Percentiles rank a stretch among this genome's conserved stretches.
phyloP scores from a whole-genome alignment of 2,329 filamentous ascomycete species.

The Cadophora luteo-olivacea region DNA sequence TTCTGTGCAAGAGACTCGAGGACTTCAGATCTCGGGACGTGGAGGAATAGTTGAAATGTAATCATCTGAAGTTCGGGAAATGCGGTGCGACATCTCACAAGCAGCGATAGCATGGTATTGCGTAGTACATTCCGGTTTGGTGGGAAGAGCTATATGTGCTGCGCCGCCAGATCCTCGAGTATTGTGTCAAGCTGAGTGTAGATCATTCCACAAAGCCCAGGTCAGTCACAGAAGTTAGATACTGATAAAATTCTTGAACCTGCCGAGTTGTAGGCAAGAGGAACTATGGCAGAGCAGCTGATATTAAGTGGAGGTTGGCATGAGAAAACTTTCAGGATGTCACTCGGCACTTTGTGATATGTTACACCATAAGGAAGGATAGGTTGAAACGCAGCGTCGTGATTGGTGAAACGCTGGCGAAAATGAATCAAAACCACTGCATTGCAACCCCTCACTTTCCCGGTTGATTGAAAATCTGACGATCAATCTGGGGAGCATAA shows the following conservation, averaged over 20 bases:
- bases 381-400: constrained; percentile 6
- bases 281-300: constrained; percentile 1
- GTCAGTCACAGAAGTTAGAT: too few species aligned
- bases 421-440: neutral
- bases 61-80: neutral
- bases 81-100: neutral
- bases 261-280: neutral
- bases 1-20: neutral
- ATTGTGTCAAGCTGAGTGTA: neutral
- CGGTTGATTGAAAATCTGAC: neutral
- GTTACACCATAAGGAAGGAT: neutral
- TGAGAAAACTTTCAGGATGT: constrained; percentile 10
- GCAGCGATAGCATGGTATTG: neutral
- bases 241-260: too few species aligned
- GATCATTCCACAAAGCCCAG: neutral
- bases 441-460: neutral
- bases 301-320: neutral
- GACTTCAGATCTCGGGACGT: neutral
- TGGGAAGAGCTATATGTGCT: neutral
- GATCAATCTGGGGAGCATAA: constrained; percentile 14
- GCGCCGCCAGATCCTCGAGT: neutral
- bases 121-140: neutral
- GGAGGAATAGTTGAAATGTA: neutral
- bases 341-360: constrained; percentile 12
- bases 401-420: constrained; percentile 1